Conservation (phyloP, 129 eudicot genomes). For the Chrysanthemum seticuspe region DNA sequence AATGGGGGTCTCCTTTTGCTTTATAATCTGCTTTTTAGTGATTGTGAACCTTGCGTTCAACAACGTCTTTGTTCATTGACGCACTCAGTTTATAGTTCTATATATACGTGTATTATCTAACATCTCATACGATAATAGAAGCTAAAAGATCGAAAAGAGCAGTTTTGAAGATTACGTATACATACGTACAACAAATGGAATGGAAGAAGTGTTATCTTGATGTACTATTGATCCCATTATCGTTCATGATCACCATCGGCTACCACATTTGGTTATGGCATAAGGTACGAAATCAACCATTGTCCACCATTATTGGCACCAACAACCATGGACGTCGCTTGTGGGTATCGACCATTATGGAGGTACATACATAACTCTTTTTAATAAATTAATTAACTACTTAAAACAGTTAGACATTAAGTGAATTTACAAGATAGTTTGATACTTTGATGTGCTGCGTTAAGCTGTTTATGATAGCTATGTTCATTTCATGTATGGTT, state of each 20-base stretch:
- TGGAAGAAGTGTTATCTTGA: conserved; percentile 88
- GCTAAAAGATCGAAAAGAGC: not conserved
- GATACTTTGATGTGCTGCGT: not conserved
- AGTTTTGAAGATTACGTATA: not conserved
- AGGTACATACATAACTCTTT: conserved; percentile 40
- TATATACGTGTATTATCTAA: not conserved
- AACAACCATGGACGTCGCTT: conserved; percentile 67
- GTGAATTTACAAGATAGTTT: not conserved
- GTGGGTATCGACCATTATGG: conserved; percentile 86
- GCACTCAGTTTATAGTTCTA: conserved; percentile 9
- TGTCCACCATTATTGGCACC: conserved; percentile 76
- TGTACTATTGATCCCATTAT: conserved; percentile 67
- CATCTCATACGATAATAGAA: conserved; percentile 5
- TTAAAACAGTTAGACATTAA: too few species aligned
- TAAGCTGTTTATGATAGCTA: not conserved
- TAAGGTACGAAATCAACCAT: conserved; percentile 65
- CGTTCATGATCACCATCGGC: conserved; percentile 42
- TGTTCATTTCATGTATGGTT: not conserved
- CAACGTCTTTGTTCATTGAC: conserved; percentile 34
- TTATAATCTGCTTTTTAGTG: conserved; percentile 25
- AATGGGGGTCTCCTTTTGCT: conserved; percentile 28
- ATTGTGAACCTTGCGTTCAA: conserved; percentile 40
- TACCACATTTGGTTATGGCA: conserved; percentile 87
- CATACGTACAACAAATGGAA: conserved; percentile 47
- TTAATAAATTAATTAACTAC: not conserved